Evolutionary conservation across 108 stramenopile genomes (phyloP).

Genomic region (Aurantiochytrium sp.): DNA sequence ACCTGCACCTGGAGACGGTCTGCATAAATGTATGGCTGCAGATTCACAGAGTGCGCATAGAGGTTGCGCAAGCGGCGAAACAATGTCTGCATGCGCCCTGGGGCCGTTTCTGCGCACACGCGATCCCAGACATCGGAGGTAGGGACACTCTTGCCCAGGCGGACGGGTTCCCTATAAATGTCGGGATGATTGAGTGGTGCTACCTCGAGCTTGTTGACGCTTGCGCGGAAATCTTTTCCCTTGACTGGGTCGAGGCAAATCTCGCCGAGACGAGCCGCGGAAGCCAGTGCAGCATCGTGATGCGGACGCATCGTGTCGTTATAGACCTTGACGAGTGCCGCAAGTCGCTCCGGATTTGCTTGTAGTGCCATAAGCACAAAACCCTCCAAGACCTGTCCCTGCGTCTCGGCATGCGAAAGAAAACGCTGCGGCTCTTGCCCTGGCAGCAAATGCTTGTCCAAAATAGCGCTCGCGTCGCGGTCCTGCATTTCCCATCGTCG

Average conservation of each 20-base stretch:
- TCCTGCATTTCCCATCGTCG: neutral
- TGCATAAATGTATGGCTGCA: neutral
- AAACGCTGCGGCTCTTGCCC: neutral
- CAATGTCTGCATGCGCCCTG: neutral
- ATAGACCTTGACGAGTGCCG: neutral
- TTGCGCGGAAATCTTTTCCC: neutral
- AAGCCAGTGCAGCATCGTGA: neutral
- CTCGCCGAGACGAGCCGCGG: neutral
- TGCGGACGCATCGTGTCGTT: neutral
- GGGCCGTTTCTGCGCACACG: neutral
- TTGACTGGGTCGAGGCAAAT: neutral
- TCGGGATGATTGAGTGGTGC: neutral
- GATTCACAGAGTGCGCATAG: neutral
- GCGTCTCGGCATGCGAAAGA: neutral
- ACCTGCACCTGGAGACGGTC: neutral
- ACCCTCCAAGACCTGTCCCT: neutral
- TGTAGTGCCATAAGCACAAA: slow-evolving; percentile 5
- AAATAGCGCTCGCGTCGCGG: neutral
- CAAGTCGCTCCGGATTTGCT: neutral
- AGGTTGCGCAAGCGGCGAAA: neutral
- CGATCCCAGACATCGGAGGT: neutral
- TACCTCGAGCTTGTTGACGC: neutral
- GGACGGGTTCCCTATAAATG: neutral
- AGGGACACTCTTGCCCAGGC: neutral
- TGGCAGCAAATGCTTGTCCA: neutral